A percentile compares a stretch with the other conserved stretches of the same genome.
Evolutionary conservation across 169 alveolate genomes (phyloP).

Genomic region (Plasmodium reichenowi): DNA sequence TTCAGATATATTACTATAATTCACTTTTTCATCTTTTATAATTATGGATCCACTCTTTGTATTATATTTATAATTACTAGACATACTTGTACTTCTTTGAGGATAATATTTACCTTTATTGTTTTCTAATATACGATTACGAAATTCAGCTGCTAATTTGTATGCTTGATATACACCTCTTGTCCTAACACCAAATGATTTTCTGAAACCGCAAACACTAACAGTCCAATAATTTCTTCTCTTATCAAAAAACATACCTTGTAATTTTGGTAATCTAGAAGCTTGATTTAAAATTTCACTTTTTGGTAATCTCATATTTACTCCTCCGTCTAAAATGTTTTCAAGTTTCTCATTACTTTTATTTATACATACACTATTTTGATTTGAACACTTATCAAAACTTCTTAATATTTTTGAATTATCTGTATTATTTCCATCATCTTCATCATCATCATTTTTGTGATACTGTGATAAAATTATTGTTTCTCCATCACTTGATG

Average conservation of each 20-base stretch:
- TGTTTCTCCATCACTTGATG: not conserved
- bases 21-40: slow-evolving; percentile 38
- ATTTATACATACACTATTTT: slow-evolving; percentile 29
- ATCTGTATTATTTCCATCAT: slow-evolving; percentile 14
- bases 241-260: slow-evolving; percentile 77
- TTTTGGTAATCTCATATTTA: slow-evolving; percentile 70
- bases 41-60: slow-evolving; percentile 16
- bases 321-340: slow-evolving; percentile 14
- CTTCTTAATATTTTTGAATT: slow-evolving; percentile 13
- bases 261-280: slow-evolving; percentile 70
- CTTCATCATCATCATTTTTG: slow-evolving; percentile 15
- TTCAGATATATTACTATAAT: not conserved
- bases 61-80: slow-evolving; percentile 62
- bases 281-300: slow-evolving; percentile 78
- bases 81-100: slow-evolving; percentile 44
- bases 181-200: slow-evolving; percentile 77
- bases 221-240: slow-evolving; percentile 79
- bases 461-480: not conserved
- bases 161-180: slow-evolving; percentile 78
- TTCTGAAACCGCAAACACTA: slow-evolving; percentile 76
- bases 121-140: slow-evolving; percentile 72
- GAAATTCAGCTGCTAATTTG: slow-evolving; percentile 75
- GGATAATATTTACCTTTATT: slow-evolving; percentile 68
- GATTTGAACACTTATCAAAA: slow-evolving; percentile 30
- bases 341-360: slow-evolving; percentile 64